Evolutionary conservation across 2,329 filamentous ascomycete species (phyloP), one percentile per base, ranked within the genome.

Genomic region (Ascochyta fabae): DNA sequence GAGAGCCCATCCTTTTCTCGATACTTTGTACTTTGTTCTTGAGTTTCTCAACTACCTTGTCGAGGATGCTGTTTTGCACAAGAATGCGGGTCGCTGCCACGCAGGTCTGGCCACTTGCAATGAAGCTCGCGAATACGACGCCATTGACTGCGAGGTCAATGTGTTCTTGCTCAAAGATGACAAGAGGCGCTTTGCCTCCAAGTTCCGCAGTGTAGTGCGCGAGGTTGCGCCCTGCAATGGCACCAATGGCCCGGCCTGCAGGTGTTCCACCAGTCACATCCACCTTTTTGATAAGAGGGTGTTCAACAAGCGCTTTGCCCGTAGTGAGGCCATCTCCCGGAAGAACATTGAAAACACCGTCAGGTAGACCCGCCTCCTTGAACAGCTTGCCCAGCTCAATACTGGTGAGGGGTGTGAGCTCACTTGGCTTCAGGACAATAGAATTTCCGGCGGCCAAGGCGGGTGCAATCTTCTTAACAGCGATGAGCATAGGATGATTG

Each of bases 31-130:
- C 67, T 51, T 77, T 79, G 15, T 55, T 60, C 44, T 78, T 72
- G 19, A 79, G 60, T 23, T 75, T 76, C 6, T 71, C 58, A 7
- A 83, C 66, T 0, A 76, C 67, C 3, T 76, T 68, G 22, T 65
- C 62, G 10, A 79, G 69, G 8, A 84, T 77, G 4, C 67, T 74
- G 16, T 75, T 72, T 41, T 85, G 78, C 9, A 84, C 81, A 35
- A 85, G 74, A 26, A 85, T 76, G 22, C 83, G 75, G 15, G 81
- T 84, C 5, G 82, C 83, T 4, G 82, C 83, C 12, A 85, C 80
- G 40, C 83, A 85, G 0, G 82, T 85, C 64, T 85, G 83, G 0
- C 83, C 83, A 53, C 80, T 82, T 0, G 81, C 81, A 49, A 84
- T 82, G 45, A 82, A 84, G 12, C 72, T 73, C 0, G 68, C 77